Evolutionary conservation across 352 stramenopile species (phyloP).

Genomic region (Pythium rishiriense): DNA sequence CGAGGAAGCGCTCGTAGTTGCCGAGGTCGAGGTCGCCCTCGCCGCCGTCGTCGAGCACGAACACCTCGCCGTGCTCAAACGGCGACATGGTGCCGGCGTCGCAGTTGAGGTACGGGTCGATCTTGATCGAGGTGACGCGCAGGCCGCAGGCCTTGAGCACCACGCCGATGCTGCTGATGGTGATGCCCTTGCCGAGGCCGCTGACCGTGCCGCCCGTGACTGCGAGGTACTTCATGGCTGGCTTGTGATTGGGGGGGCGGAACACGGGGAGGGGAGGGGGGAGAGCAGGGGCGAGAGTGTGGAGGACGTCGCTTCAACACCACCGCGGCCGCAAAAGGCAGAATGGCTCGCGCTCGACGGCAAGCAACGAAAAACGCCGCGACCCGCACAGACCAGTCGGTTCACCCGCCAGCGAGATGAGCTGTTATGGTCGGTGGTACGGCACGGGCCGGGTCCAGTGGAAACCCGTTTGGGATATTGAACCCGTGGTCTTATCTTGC

Average conservation of each 20-base stretch:
- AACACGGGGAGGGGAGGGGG: not conserved
- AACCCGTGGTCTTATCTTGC: not conserved
- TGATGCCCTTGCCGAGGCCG: slow-evolving; percentile 99
- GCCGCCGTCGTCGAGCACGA: slow-evolving; percentile 97
- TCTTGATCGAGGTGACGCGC: slow-evolving; percentile 98
- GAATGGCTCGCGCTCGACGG: slow-evolving; percentile 13
- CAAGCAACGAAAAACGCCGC: not conserved
- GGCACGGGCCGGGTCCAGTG: slow-evolving; percentile 4
- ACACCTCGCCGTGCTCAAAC: slow-evolving; percentile 97
- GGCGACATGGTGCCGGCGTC: slow-evolving; percentile 98
- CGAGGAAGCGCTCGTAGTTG: slow-evolving; percentile 99
- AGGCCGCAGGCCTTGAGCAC: slow-evolving; percentile 96
- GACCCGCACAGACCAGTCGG: slow-evolving; percentile 13
- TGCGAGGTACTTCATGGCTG: slow-evolving; percentile 97
- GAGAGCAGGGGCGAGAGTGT: slow-evolving; percentile 11
- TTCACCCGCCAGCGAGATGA: not conserved
- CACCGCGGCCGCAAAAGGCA: slow-evolving; percentile 17
- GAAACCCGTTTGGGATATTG: not conserved
- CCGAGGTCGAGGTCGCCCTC: slow-evolving; percentile 97
- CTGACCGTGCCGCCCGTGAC: slow-evolving; percentile 98
- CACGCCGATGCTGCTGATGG: slow-evolving; percentile 97
- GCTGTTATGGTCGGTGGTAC: slow-evolving; percentile 27
- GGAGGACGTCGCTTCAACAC: slow-evolving; percentile 24
- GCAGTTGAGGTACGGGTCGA: slow-evolving; percentile 99
- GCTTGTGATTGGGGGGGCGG: not conserved